Evolutionary conservation across 139 green algal species (phyloP).

Genomic region (Picochlorum sp.): DNA sequence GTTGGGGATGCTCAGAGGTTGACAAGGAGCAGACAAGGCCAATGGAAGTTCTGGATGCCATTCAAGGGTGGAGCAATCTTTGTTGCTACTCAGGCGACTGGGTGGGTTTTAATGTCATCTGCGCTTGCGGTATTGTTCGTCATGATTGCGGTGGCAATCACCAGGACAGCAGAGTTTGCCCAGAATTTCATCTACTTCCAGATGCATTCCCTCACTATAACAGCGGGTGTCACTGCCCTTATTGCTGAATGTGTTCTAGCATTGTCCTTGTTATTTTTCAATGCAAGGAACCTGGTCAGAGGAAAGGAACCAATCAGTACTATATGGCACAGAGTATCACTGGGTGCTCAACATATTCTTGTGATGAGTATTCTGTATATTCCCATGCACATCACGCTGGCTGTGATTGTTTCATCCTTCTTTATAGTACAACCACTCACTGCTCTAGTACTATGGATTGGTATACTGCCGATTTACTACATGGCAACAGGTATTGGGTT

Average conservation of each 20-base stretch:
- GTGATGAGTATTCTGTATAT: constrained; percentile 7
- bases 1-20: not conserved
- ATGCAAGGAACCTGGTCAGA: not conserved
- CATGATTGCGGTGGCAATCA: not conserved
- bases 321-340: not conserved
- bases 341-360: not conserved
- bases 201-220: constrained; percentile 46
- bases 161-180: not conserved
- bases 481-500: constrained; percentile 34
- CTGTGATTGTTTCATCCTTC: constrained; percentile 20
- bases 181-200: constrained; percentile 25
- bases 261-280: constrained; percentile 5
- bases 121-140: constrained; percentile 42
- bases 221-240: constrained; percentile 25
- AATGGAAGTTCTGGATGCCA: constrained; percentile 77
- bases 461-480: constrained; percentile 55
- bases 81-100: constrained; percentile 57
- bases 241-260: constrained; percentile 7
- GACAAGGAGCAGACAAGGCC: not conserved
- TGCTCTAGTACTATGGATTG: constrained; percentile 33
- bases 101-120: constrained; percentile 65
- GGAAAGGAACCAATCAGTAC: not conserved
- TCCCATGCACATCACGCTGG: not conserved
- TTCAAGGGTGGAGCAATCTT: constrained; percentile 66
- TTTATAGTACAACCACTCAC: constrained; percentile 23